Percentiles rank a stretch among this genome's conserved stretches.
Evolutionary conservation across 345 rosid species (phyloP).

Genomic region (Hibiscus trionum): DNA sequence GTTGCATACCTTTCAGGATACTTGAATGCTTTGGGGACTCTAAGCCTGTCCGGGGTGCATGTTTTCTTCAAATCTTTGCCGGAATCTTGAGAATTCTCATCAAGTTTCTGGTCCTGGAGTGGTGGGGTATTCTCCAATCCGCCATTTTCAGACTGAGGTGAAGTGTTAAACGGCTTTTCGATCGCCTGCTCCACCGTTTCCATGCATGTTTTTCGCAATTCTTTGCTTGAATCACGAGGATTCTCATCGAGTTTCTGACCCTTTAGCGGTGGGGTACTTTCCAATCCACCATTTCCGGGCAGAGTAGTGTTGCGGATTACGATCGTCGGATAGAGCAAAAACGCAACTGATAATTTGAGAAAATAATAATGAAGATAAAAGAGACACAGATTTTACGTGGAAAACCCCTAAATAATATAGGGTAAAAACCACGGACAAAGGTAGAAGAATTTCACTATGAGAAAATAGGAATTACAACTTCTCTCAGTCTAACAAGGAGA

Average conservation of each 20-base stretch:
- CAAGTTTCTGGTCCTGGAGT: constrained; percentile 6
- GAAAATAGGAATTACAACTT: no score
- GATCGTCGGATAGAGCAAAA: no score
- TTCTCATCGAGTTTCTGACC: constrained; percentile 5
- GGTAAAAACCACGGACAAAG: no score
- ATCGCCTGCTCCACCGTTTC: neutral
- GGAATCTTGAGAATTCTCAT: constrained; percentile 19
- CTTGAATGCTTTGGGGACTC: constrained; percentile 64
- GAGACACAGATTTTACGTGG: no score
- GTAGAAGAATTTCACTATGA: no score
- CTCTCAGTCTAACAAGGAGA: no score
- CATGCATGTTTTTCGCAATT: constrained; percentile 17
- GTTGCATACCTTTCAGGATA: constrained; percentile 50
- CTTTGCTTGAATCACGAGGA: constrained; percentile 26
- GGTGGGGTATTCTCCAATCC: constrained; percentile 20
- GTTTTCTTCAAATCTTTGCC: constrained; percentile 35
- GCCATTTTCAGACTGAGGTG: constrained; percentile 16
- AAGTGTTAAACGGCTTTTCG: neutral
- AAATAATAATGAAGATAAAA: no score
- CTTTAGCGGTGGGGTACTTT: constrained; percentile 17
- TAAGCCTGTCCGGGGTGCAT: constrained; percentile 56
- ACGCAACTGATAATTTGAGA: no score
- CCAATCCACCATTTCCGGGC: constrained; percentile 13
- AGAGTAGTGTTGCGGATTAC: no score
- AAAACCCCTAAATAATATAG: no score